Evolutionary conservation across 2,329 filamentous ascomycete species (phyloP).

Genomic region (Trichoderma simmonsii): DNA sequence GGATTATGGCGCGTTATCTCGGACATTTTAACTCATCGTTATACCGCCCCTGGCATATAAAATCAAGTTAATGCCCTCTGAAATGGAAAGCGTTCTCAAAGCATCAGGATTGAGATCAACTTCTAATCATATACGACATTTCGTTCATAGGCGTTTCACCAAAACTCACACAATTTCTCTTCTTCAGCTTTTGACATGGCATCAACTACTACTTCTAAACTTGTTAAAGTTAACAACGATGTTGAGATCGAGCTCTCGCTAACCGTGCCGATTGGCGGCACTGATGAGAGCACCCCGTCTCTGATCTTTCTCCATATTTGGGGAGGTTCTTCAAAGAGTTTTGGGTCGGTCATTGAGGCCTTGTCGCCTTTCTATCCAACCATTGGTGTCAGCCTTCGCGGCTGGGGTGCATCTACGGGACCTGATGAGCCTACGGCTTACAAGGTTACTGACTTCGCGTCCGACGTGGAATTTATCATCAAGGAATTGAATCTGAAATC

Average conservation of each 20-base stretch:
- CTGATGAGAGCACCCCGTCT: neutral
- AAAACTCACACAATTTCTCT: neutral
- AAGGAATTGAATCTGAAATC: neutral
- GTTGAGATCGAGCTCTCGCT: neutral
- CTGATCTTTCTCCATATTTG: neutral
- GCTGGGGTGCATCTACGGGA: neutral
- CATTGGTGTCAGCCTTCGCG: neutral
- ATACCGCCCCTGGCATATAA: neutral
- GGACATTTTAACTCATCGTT: neutral
- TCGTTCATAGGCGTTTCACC: accelerated
- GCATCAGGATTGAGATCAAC: neutral
- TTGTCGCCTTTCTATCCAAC: neutral
- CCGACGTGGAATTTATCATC: neutral
- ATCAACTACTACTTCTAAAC: neutral
- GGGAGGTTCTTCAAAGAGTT: neutral
- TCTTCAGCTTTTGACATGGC: neutral
- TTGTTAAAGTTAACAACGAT: neutral
- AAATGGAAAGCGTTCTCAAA: neutral
- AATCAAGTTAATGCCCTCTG: neutral
- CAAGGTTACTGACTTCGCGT: neutral
- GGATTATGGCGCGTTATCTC: neutral
- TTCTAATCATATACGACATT: neutral
- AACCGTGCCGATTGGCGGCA: neutral
- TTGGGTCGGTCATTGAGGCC: neutral
- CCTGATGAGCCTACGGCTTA: neutral